These are phyloP conservation scores for Pythium pectinolyticum DNA, from an alignment of 352 stramenopile genomes.

Conservation along the genomic window DNA sequence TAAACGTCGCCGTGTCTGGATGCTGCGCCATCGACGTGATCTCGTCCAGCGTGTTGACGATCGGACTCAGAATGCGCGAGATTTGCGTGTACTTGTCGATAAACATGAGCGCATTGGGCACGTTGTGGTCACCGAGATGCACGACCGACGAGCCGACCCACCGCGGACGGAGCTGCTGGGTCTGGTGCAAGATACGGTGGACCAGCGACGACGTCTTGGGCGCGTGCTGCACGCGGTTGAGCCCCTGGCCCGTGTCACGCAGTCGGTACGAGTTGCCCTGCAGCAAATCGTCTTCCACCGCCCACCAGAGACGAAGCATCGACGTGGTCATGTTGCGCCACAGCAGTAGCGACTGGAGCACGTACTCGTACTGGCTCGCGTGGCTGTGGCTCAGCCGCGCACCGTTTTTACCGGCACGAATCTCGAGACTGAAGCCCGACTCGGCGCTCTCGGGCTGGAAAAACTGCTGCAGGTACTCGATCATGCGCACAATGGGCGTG, in stretches of 20 bases:
- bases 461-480: slow-evolving; percentile 82
- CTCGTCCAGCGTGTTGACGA: slow-evolving; percentile 79
- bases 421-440: slow-evolving; percentile 84
- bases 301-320: slow-evolving; percentile 95
- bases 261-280: slow-evolving; percentile 85
- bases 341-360: slow-evolving; percentile 93
- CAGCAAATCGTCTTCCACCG: slow-evolving; percentile 92
- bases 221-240: slow-evolving; percentile 93
- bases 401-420: slow-evolving; percentile 90
- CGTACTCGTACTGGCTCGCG: slow-evolving; percentile 94
- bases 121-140: slow-evolving; percentile 97
- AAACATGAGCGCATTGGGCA: slow-evolving; percentile 97
- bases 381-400: slow-evolving; percentile 94
- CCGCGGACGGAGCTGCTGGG: slow-evolving; percentile 57
- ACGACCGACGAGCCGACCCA: slow-evolving; percentile 95
- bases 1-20: slow-evolving; percentile 51
- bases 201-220: slow-evolving; percentile 91
- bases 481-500: slow-evolving; percentile 96
- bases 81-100: slow-evolving; percentile 98
- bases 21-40: slow-evolving; percentile 54
- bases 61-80: slow-evolving; percentile 76
- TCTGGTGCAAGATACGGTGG: slow-evolving; percentile 89
- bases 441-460: slow-evolving; percentile 78
- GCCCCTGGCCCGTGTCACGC: slow-evolving; percentile 92
- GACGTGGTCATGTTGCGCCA: slow-evolving; percentile 95